These are phyloP conservation scores for Rhynchosporium graminicola DNA, from an alignment of 2,329 filamentous ascomycete genomes.

Conservation along the genomic window DNA sequence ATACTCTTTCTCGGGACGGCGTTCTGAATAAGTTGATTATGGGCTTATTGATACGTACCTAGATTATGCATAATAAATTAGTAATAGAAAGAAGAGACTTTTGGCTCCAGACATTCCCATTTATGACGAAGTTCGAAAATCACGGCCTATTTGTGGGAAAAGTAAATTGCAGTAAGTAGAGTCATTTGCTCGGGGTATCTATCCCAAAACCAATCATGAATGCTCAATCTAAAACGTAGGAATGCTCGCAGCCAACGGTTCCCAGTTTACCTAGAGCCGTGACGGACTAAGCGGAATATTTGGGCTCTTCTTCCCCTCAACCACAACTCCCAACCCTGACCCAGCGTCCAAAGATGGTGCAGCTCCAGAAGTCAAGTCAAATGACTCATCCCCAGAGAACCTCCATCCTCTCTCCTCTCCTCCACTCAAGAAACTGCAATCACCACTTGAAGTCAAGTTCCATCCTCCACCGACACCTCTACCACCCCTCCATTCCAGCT, in stretches of 20 bases:
- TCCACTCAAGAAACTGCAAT: conserved; percentile 77
- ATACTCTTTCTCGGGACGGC: neutral
- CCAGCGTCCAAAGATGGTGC: conserved; percentile 38
- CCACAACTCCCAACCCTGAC: conserved; percentile 41
- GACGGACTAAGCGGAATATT: conserved; percentile 17
- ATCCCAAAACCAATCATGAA: neutral
- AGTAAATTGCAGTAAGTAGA: too few relatives aligned
- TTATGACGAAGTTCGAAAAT: neutral
- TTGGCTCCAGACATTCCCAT: neutral
- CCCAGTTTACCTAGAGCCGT: conserved; percentile 13
- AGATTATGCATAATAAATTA: neutral
- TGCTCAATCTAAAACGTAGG: neutral
- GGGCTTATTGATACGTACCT: neutral
- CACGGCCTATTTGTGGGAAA: too few relatives aligned
- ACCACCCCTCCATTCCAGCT: conserved; percentile 56
- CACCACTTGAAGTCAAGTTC: conserved; percentile 77
- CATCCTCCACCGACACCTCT: conserved; percentile 74
- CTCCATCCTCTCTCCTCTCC: conserved; percentile 87
- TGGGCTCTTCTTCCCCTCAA: conserved; percentile 36
- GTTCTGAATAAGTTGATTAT: neutral
- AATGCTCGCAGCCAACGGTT: neutral
- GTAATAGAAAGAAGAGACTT: neutral
- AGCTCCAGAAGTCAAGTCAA: conserved; percentile 42
- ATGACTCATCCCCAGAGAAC: conserved; percentile 60
- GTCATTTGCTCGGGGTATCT: conserved; percentile 7